Conservation (phyloP, 371 early-diverging fungal species). For the Apophysomyces sp. region DNA sequence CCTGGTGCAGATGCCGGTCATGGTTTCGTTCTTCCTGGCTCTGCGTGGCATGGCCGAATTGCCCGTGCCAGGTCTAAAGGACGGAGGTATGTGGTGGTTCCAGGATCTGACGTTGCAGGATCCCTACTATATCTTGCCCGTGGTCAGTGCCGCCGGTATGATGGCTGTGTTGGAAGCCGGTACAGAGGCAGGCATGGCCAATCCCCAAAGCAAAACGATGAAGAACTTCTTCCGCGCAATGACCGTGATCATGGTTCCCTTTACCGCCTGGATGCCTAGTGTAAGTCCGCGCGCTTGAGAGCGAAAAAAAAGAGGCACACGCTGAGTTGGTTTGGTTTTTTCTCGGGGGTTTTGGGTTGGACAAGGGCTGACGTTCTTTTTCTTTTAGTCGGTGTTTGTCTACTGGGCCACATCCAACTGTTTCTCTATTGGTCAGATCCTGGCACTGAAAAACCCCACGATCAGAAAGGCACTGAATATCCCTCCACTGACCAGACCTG, state of each 20-base stretch:
- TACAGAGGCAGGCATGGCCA: constrained; percentile 54
- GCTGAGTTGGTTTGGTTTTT: background rate
- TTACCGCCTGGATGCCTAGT: constrained; percentile 77
- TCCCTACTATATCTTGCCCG: constrained; percentile 83
- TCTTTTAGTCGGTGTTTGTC: constrained; percentile 70
- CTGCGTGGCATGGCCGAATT: constrained; percentile 78
- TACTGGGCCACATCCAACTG: constrained; percentile 85
- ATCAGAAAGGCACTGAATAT: constrained; percentile 61
- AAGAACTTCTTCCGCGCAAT: constrained; percentile 71
- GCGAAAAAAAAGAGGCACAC: too few species aligned
- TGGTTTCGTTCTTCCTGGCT: constrained; percentile 89
- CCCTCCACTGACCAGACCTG: constrained; percentile 51
- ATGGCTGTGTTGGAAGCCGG: constrained; percentile 78
- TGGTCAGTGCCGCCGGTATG: constrained; percentile 69
- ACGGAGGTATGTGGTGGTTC: constrained; percentile 85
- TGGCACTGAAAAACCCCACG: constrained; percentile 57
- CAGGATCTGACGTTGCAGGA: constrained; percentile 80
- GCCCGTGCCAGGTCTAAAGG: constrained; percentile 80
- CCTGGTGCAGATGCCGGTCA: constrained; percentile 80
- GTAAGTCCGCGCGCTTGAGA: too few species aligned
- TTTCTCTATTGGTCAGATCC: constrained; percentile 71
- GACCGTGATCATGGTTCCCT: constrained; percentile 61
- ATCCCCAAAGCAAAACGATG: constrained; percentile 52
- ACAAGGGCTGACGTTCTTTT: constrained; percentile 6
- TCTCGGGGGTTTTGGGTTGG: background rate